Base-by-base conservation (phyloP, 148 eudicot genomes). In the Spergularia bocconei region DNA sequence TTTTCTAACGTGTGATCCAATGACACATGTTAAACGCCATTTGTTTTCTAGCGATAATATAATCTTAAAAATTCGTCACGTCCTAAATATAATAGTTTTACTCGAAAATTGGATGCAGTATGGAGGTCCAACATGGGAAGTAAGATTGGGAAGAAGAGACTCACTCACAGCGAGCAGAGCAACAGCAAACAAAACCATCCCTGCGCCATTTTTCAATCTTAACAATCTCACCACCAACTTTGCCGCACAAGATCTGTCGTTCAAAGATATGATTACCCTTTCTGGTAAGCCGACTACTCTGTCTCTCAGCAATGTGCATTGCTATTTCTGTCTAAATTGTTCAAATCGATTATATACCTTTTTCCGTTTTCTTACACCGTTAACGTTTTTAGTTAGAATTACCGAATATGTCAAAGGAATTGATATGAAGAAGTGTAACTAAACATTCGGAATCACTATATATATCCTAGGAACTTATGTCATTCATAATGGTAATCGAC, bases 111-210 rank as follows among this genome's bases (percentile, higher is more conserved):
- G 1, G 5, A 13, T 71, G 55, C 68, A 85, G 88, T 74, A 85
- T 69, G 91, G 91, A 76, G 91, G 88, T 25, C 86, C 84, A 21
- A 61, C 60, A 41, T 84, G 86, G 82, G 53, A 82, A 51, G 88
- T 88, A 56, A 55, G 41, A 74, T 75, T 88, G 63, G 91, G 91
- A 69, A 83, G 91, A 74, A 77, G 85, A 72, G 91, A 88, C 77
- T 82, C 91, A 19, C 51, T 73, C 0, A 88, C 84, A 0, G 88
- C 91, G 20, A 85, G 78, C 64, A 67, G 70, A 44, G 81, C 74
- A 20, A 84, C 69, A 52, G 88, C 88, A 6, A 84, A 82, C 65
- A 38, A 62, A 13, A 53, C 81, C 16, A 75, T 88, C 7, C 84
- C 84, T 15, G 55, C 73, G 6, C 84, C 84, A 5, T 17, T 21